Evolutionary conservation across 352 stramenopile species (phyloP).

Genomic region (Paralagenidium karlingii): DNA sequence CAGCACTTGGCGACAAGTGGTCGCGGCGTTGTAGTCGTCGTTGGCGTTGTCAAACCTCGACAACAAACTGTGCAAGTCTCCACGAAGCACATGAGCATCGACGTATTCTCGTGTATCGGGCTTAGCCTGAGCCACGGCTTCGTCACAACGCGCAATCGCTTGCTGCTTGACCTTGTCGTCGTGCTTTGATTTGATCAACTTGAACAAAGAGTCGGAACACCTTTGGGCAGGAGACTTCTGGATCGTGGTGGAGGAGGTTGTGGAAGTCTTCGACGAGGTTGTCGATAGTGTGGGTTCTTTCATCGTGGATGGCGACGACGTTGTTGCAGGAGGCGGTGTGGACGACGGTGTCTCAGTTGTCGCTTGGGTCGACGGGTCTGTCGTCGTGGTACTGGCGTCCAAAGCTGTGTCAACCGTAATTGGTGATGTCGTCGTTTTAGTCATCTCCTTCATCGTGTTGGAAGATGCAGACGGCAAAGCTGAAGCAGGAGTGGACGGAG

Average conservation of each 20-base stretch:
- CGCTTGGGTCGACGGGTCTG: not conserved
- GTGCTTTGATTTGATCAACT: constrained; percentile 26
- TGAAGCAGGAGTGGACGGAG: too few species aligned
- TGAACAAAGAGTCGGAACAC: constrained; percentile 21
- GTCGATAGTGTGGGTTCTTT: too few species aligned
- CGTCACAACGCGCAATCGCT: constrained; percentile 26
- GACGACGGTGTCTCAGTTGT: too few species aligned
- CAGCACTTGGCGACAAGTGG: not conserved
- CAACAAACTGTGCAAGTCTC: constrained; percentile 35
- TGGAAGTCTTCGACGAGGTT: constrained; percentile 13
- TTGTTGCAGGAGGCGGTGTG: too few species aligned
- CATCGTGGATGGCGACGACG: too few species aligned
- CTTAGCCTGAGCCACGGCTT: constrained; percentile 20
- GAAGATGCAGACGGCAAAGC: too few species aligned
- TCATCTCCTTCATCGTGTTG: too few species aligned
- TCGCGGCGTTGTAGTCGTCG: constrained; percentile 21
- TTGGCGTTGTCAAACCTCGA: constrained; percentile 21
- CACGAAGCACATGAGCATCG: constrained; percentile 31
- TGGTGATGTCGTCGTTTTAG: too few species aligned
- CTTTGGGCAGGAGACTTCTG: too few species aligned
- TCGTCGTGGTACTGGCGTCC: not conserved
- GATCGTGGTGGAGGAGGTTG: too few species aligned
- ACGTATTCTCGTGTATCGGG: constrained; percentile 10
- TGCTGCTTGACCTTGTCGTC: constrained; percentile 18
- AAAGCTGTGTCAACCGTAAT: too few species aligned